Percentiles rank a stretch among this genome's conserved stretches.
These are phyloP conservation scores for Fraxinus anomala DNA, from an alignment of 257 asterid species.

Conservation along the genomic window DNA sequence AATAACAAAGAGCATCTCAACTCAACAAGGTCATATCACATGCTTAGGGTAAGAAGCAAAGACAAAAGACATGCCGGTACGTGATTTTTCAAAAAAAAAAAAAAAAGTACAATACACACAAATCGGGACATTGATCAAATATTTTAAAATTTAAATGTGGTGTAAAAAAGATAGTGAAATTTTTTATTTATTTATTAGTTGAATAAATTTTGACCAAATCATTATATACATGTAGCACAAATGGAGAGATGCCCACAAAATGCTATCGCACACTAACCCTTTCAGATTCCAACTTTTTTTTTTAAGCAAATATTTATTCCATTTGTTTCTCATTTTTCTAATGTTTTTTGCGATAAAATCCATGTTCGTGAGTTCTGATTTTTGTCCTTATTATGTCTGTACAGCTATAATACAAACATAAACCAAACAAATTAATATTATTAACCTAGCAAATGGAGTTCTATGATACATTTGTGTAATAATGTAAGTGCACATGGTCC, in stretches of 20 bases:
- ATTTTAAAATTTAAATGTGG: neutral
- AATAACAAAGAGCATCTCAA: neutral
- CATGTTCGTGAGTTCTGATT: conserved; percentile 11
- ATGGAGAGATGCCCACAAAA: neutral
- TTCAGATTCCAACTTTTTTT: neutral
- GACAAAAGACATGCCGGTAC: neutral
- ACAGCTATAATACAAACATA: neutral
- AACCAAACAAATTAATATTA: neutral
- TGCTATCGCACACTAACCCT: too few relatives aligned
- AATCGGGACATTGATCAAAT: neutral
- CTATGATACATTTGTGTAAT: neutral
- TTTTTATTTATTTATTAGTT: too few relatives aligned
- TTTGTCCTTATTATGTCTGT: conserved; percentile 6
- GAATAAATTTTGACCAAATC: too few relatives aligned
- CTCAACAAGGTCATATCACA: neutral
- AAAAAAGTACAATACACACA: neutral
- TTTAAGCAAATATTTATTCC: neutral
- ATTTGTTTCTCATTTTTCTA: neutral
- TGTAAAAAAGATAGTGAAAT: too few relatives aligned
- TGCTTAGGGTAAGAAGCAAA: neutral
- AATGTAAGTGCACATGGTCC: neutral
- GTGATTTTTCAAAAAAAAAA: neutral
- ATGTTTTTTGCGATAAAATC: neutral
- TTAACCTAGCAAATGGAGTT: neutral
- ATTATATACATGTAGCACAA: too few relatives aligned